Evolutionary conservation across 306 rosid species (phyloP).

Genomic region (Echinosophora koreensis): DNA sequence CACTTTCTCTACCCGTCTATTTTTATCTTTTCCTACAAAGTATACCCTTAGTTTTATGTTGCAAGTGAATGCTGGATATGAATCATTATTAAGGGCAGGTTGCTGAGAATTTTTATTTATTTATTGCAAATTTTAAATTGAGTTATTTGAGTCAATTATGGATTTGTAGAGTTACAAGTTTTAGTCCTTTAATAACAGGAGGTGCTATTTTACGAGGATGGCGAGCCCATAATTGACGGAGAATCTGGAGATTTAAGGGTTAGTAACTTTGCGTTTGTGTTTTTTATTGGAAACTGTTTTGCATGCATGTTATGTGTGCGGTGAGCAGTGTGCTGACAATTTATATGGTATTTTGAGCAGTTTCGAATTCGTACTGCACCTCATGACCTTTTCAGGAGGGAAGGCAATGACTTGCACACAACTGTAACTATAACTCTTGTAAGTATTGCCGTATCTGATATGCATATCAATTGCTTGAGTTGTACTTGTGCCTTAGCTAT

Average conservation of each 20-base stretch:
- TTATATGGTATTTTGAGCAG: conserved; percentile 58
- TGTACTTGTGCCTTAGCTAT: not conserved
- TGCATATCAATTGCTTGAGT: conserved; percentile 13
- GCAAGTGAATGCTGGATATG: conserved; percentile 16
- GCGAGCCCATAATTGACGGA: conserved; percentile 94
- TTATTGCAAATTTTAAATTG: not conserved
- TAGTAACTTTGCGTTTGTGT: conserved; percentile 41
- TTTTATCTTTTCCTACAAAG: conserved; percentile 18
- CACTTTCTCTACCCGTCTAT: conserved; percentile 6
- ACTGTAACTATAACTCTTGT: conserved; percentile 94
- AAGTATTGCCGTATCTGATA: conserved; percentile 17
- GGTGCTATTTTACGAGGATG: conserved; percentile 96
- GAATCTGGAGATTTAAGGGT: conserved; percentile 97
- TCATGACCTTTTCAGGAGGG: conserved; percentile 83
- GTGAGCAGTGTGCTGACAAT: conserved; percentile 45
- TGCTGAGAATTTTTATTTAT: not conserved
- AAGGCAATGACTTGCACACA: conserved; percentile 86
- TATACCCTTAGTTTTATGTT: not conserved
- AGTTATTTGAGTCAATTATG: conserved; percentile 17
- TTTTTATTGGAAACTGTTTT: conserved; percentile 22
- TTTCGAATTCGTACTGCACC: conserved; percentile 88
- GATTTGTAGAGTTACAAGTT: conserved; percentile 29
- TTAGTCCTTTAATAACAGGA: conserved; percentile 65
- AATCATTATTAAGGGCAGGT: conserved; percentile 19
- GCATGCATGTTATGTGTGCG: conserved; percentile 27